These are phyloP conservation scores for Quercus wislizeni DNA, from an alignment of 306 rosid genomes.

Conservation along the genomic window DNA sequence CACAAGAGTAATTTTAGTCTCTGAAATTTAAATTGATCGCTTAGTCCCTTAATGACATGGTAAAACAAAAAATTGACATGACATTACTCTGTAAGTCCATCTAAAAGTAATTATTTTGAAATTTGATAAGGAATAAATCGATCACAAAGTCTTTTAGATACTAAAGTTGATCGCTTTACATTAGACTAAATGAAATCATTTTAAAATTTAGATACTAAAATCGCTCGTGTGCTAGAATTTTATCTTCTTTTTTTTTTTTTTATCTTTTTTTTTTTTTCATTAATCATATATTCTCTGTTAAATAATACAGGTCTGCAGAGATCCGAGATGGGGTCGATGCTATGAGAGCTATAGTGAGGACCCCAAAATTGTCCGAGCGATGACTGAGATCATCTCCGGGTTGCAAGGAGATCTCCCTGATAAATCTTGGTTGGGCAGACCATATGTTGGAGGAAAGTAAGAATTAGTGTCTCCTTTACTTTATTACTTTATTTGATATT, in stretches of 20 bases:
- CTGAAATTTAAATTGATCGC: too few species aligned
- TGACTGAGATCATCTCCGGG: constrained; percentile 5
- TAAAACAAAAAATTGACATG: too few species aligned
- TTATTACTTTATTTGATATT: background rate
- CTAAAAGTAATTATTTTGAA: too few species aligned
- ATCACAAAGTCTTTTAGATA: too few species aligned
- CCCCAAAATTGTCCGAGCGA: background rate
- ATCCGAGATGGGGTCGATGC: constrained; percentile 15
- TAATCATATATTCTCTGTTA: background rate
- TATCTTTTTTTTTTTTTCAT: background rate
- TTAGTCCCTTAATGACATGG: too few species aligned
- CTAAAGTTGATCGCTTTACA: too few species aligned
- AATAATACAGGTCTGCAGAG: constrained; percentile 8
- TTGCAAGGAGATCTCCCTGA: constrained; percentile 4
- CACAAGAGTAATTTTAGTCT: too few species aligned
- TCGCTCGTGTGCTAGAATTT: too few species aligned
- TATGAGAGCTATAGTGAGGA: constrained; percentile 7
- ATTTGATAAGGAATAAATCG: too few species aligned
- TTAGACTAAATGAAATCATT: too few species aligned
- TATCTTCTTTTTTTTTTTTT: background rate
- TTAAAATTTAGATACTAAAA: too few species aligned
- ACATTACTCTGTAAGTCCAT: too few species aligned
- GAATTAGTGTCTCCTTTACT: background rate
- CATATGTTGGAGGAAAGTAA: constrained; percentile 8
- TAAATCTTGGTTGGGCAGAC: background rate